phyloP scores from a whole-genome alignment of 1,139 yeast species.

The Suhomyces guaymorum region DNA sequence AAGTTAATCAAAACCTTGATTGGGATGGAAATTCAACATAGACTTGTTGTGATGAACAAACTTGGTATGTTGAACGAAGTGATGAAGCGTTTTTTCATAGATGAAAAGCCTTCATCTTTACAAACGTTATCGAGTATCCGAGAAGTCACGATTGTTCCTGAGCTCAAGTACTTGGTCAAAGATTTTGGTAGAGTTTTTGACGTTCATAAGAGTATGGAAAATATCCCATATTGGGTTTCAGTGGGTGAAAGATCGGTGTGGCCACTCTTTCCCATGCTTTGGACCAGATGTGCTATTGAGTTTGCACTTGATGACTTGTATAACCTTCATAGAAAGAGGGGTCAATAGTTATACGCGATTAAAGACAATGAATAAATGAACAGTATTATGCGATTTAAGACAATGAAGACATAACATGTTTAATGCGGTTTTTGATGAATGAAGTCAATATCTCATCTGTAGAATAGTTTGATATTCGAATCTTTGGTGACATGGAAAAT shows the following conservation, averaged over 20 bases:
- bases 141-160: slow-evolving; percentile 91
- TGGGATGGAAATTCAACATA: slow-evolving; percentile 73
- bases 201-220: slow-evolving; percentile 65
- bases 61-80: slow-evolving; percentile 73
- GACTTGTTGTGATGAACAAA: slow-evolving; percentile 77
- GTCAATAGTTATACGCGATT: slow-evolving; percentile 5
- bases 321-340: slow-evolving; percentile 47
- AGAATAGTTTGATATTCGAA: slow-evolving; percentile 45
- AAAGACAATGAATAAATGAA: no score
- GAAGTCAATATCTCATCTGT: slow-evolving; percentile 27
- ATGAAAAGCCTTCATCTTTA: slow-evolving; percentile 79
- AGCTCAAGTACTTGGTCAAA: slow-evolving; percentile 61
- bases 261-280: slow-evolving; percentile 84
- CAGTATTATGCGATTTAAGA: neutral
- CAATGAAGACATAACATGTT: neutral
- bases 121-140: slow-evolving; percentile 51
- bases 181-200: slow-evolving; percentile 77
- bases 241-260: slow-evolving; percentile 94
- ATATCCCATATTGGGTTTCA: slow-evolving; percentile 83
- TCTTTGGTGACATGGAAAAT: slow-evolving; percentile 64
- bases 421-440: no score
- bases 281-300: slow-evolving; percentile 90
- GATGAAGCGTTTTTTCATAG: slow-evolving; percentile 76
- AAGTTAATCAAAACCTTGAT: slow-evolving; percentile 40
- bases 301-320: slow-evolving; percentile 80